Percentiles rank a stretch among this genome's conserved stretches.
Evolutionary conservation across 495 filamentous ascomycete genomes (phyloP).

Genomic region (Penicillium atrosanguineum): DNA sequence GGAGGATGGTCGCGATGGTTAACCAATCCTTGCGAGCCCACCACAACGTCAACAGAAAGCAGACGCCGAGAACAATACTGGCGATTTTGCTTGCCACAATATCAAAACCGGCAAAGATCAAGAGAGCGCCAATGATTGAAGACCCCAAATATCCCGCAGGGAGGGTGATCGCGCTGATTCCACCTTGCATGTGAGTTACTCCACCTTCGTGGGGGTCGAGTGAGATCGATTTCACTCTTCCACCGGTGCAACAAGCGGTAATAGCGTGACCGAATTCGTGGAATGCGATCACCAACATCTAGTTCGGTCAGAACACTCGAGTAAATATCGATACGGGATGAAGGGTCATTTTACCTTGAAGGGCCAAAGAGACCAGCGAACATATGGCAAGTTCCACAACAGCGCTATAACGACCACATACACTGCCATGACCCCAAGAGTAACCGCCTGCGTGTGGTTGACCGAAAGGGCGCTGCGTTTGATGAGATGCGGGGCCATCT

Average conservation of each 20-base stretch:
- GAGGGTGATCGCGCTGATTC: slow-evolving; percentile 66
- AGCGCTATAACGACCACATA: slow-evolving; percentile 74
- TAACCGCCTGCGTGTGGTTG: slow-evolving; percentile 69
- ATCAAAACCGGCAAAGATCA: slow-evolving; percentile 79
- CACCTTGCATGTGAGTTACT: slow-evolving; percentile 78
- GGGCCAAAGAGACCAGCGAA: slow-evolving; percentile 73
- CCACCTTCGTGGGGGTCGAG: slow-evolving; percentile 69
- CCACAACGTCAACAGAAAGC: slow-evolving; percentile 75
- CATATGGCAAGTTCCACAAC: slow-evolving; percentile 76
- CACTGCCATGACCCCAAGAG: slow-evolving; percentile 63
- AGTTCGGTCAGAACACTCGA: slow-evolving; percentile 1
- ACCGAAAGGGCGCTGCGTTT: slow-evolving; percentile 57
- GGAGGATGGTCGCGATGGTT: slow-evolving; percentile 65
- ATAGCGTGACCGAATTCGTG: slow-evolving; percentile 81
- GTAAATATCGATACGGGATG: neutral
- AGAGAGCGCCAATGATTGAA: slow-evolving; percentile 69
- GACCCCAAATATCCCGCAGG: slow-evolving; percentile 77
- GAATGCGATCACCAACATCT: slow-evolving; percentile 85
- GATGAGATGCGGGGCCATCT: slow-evolving; percentile 29
- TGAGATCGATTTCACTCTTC: slow-evolving; percentile 68
- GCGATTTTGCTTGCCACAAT: slow-evolving; percentile 77
- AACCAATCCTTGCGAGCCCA: slow-evolving; percentile 77
- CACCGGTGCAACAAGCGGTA: slow-evolving; percentile 68
- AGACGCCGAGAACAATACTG: slow-evolving; percentile 67
- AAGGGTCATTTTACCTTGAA: slow-evolving; percentile 59